These are phyloP conservation scores for Capsicum rhomboideum DNA, from an alignment of 257 asterid species.

Conservation along the genomic window DNA sequence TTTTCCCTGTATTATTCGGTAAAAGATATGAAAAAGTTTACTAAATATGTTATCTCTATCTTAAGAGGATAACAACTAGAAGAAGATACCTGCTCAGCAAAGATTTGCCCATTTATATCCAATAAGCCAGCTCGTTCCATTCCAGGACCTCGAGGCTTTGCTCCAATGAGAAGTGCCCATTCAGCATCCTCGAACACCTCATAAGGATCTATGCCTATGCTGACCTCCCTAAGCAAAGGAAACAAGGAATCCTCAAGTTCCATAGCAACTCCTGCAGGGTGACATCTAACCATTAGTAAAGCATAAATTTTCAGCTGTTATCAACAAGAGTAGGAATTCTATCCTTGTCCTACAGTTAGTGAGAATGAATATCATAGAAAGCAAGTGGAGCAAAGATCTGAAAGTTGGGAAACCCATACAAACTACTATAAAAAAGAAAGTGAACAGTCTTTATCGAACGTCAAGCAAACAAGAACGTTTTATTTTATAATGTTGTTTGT, in stretches of 20 bases:
- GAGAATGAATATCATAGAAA: not conserved
- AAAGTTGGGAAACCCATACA: not conserved
- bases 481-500: not conserved
- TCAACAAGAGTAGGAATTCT: not conserved
- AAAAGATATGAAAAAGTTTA: not conserved
- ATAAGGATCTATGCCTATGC: slow-evolving; percentile 80
- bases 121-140: slow-evolving; percentile 86
- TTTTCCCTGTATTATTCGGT: slow-evolving; percentile 53
- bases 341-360: not conserved
- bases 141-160: slow-evolving; percentile 99
- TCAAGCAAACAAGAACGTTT: not conserved
- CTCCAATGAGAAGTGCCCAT: slow-evolving; percentile 98
- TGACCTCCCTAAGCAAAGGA: slow-evolving; percentile 92
- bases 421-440: not conserved
- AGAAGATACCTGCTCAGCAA: slow-evolving; percentile 61
- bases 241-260: slow-evolving; percentile 93
- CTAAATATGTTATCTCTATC: not conserved
- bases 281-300: not conserved
- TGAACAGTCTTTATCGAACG: not conserved
- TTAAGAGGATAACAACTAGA: not conserved
- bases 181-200: slow-evolving; percentile 91
- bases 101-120: slow-evolving; percentile 90
- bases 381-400: not conserved
- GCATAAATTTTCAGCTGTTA: not conserved
- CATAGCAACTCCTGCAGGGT: slow-evolving; percentile 83